phyloP scores from a whole-genome alignment of 1,284 basidiomycete species.

The Athelia psychrophila region DNA sequence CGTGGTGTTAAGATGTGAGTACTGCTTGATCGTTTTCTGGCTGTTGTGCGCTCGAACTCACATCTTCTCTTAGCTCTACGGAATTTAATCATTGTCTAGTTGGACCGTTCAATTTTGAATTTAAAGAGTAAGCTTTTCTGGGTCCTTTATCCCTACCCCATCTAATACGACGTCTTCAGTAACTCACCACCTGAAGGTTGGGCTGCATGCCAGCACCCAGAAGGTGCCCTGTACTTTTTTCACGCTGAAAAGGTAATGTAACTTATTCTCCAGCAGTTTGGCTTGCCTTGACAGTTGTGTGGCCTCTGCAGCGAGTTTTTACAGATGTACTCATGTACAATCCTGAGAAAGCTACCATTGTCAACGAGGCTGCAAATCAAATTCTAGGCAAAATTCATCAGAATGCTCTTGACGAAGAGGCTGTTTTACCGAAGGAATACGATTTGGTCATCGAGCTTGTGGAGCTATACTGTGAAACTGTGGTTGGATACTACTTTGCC shows the following conservation, averaged over 20 bases:
- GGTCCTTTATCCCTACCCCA: not conserved
- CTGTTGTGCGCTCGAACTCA: not conserved
- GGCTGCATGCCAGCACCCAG: not conserved
- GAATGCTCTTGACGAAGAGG: not conserved
- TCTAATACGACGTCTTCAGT: not conserved
- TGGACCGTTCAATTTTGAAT: not conserved
- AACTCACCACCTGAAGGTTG: not conserved
- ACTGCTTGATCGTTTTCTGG: not conserved
- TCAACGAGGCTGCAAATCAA: not conserved
- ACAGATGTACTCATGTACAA: not conserved
- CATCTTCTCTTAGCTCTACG: not conserved
- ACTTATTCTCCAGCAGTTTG: not conserved
- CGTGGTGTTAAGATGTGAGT: not conserved
- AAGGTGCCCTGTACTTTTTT: not conserved
- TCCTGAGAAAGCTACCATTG: too few species aligned
- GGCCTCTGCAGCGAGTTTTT: not conserved
- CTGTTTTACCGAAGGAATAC: not conserved
- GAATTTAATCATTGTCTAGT: not conserved
- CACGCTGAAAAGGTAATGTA: not conserved
- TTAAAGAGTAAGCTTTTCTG: not conserved
- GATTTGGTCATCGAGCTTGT: not conserved
- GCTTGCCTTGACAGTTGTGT: not conserved
- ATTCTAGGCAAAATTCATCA: not conserved
- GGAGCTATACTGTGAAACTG: not conserved
- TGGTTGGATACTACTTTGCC: slow-evolving; percentile 1